A percentile compares a stretch with the other conserved stretches of the same genome.
phyloP scores from a whole-genome alignment of 805 yeast genomes.

The Teunomyces lycoperdinae region DNA sequence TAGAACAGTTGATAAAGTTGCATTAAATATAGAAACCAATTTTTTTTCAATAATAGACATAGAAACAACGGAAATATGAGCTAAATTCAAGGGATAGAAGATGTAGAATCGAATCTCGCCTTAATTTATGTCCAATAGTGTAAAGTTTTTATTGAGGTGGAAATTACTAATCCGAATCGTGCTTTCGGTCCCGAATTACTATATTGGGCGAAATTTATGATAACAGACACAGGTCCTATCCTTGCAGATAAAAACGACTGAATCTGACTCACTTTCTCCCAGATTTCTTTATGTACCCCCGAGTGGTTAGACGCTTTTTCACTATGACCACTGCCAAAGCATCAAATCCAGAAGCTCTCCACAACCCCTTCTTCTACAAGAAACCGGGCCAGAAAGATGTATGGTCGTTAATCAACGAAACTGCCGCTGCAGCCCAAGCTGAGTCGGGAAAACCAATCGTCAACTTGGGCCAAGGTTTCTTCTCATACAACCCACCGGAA shows the following conservation, averaged over 20 bases:
- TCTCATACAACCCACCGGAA: conserved; percentile 93
- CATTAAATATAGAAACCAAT: background rate
- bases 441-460: conserved; percentile 73
- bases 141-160: background rate
- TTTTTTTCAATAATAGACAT: background rate
- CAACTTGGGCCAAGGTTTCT: conserved; percentile 96
- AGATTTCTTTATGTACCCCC: background rate
- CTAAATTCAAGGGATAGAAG: too few species aligned
- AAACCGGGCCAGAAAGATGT: conserved; percentile 78
- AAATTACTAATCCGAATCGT: background rate
- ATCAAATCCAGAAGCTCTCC: conserved; percentile 27
- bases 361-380: conserved; percentile 60
- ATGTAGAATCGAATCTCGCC: too few species aligned
- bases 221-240: background rate
- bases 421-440: conserved; percentile 80
- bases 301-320: background rate
- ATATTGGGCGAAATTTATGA: background rate
- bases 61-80: background rate
- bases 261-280: background rate
- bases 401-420: conserved; percentile 92
- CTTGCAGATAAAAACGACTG: background rate
- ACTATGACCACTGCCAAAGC: conserved; percentile 5
- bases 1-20: background rate
- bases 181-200: background rate
- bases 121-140: too few species aligned